Evolutionary conservation across 140 eudicot genomes (phyloP).

Genomic region (Cichorium intybus): DNA sequence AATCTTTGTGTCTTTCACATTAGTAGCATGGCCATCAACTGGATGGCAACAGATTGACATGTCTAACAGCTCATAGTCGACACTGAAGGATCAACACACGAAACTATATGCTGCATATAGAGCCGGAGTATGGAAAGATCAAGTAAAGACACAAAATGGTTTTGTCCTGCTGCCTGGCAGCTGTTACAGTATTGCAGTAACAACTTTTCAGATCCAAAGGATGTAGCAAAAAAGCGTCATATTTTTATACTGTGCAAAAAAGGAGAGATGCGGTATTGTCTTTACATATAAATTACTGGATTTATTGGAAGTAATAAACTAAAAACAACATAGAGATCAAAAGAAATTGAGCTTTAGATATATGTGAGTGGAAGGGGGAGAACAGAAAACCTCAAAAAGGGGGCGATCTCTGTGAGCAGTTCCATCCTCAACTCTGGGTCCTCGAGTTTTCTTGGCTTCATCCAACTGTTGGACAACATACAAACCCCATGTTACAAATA

Average conservation of each 20-base stretch:
- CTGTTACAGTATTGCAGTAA: not conserved
- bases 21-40: too few relatives aligned
- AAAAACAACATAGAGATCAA: not conserved
- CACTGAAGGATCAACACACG: too few relatives aligned
- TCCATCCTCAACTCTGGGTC: conserved; percentile 87
- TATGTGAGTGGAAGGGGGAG: not conserved
- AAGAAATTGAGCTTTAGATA: not conserved
- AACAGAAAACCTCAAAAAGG: conserved; percentile 63
- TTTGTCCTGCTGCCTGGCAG: not conserved
- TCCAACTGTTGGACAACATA: conserved; percentile 54
- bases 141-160: too few relatives aligned
- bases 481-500: not conserved
- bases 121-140: too few relatives aligned
- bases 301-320: not conserved
- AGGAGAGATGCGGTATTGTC: not conserved
- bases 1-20: too few relatives aligned
- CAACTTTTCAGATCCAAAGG: not conserved
- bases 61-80: too few relatives aligned
- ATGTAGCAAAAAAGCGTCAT: not conserved
- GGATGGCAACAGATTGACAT: too few relatives aligned
- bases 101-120: too few relatives aligned
- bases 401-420: conserved; percentile 94
- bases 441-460: conserved; percentile 69
- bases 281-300: not conserved
- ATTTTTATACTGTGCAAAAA: too few relatives aligned